Base-by-base conservation (phyloP, 768 basidiomycete genomes). In the Mycena sanguinolenta region DNA sequence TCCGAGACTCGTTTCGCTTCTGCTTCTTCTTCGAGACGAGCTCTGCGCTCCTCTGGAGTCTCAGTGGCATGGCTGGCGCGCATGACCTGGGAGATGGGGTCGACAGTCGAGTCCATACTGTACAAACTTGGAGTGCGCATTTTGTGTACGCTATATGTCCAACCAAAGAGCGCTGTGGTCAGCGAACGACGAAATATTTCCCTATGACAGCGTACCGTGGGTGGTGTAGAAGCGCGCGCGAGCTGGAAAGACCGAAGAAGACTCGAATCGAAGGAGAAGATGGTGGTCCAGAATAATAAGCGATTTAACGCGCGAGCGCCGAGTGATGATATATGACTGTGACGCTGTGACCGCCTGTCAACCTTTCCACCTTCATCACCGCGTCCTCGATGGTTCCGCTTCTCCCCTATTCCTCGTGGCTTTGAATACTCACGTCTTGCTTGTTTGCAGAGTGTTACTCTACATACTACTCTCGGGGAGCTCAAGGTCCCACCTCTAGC, bases 381-480 rank as follows among this genome's bases (percentile, higher is more conserved):
- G 42, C 49, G 42, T 50, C 28, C 30, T 58, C 39, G 25, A 73
- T 73, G 72, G 72, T 73, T 62, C 72, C 70, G 67, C 67, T 54
- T 73, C 66, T 76, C 76, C 59, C n/a, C 75, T 77, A 73, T 77
- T 62, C 73, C 63, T 59, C 76, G 16, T 23, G 25, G 13, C 38
- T 36, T 34, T 16, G n/a, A 50, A 50, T 52, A 46, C 63, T 67
- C 49, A 73, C 59, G 19, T 60, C 39, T 39, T 66, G 55, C 30
- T 17, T n/a, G n/a, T n/a, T n/a, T n/a, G n/a, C n/a, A 95, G 97
- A 97, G 97, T 65, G 96, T 98, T 46, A 98, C 97, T 9, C 86
- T 99, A 60, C 93, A 98, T 80, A 98, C 97, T 0, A 89, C 92
- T n/a, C 92, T 92, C 76, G 97, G 97, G 21, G 97, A 99, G 70